Evolutionary conservation across 176 grass and related monocot genomes (phyloP), one percentile per base, ranked within the genome.

Genomic region (Hsuehochloa calcarea): DNA sequence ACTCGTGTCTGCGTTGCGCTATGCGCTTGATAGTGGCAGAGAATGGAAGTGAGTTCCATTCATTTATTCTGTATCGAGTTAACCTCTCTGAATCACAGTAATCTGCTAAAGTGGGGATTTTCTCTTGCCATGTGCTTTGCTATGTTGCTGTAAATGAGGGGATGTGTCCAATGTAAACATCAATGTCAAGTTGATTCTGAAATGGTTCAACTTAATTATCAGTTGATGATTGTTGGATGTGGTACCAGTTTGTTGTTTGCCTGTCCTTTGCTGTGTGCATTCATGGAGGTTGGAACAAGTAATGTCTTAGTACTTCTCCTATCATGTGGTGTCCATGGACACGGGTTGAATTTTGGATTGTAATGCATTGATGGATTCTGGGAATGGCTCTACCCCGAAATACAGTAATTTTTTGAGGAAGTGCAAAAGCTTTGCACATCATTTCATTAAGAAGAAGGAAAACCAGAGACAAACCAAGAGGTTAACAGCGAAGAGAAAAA

Each of bases 361-460:
- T 44, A 8, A 49, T 25, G 31, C 50, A 77, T 61, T 82, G 29
- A 82, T 88, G 29, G 43, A 80, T 61, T 77, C 31, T 63, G 13
- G 26, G 58, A 70, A 86, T 86, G 45, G 45, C 6, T 71, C 10
- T 71, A 70, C 10, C 9, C 41, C 80, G 54, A 72, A 72, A 52
- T 50, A 6, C 29, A n/a, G 2, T 40, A 62, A 50, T 37, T 62
- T n/a, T n/a, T n/a, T n/a, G n/a, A n/a, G n/a, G n/a, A n/a, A n/a
- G n/a, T n/a, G n/a, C n/a, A n/a, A n/a, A n/a, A n/a, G n/a, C n/a
- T n/a, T n/a, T n/a, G n/a, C n/a, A n/a, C n/a, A n/a, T n/a, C n/a
- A n/a, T n/a, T n/a, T n/a, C n/a, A n/a, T n/a, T n/a, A n/a, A n/a
- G n/a, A n/a, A n/a, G n/a, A n/a, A n/a, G n/a, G n/a, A n/a, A n/a